Evolutionary conservation across 306 rosid species (phyloP).

Genomic region (Castanea sativa): DNA sequence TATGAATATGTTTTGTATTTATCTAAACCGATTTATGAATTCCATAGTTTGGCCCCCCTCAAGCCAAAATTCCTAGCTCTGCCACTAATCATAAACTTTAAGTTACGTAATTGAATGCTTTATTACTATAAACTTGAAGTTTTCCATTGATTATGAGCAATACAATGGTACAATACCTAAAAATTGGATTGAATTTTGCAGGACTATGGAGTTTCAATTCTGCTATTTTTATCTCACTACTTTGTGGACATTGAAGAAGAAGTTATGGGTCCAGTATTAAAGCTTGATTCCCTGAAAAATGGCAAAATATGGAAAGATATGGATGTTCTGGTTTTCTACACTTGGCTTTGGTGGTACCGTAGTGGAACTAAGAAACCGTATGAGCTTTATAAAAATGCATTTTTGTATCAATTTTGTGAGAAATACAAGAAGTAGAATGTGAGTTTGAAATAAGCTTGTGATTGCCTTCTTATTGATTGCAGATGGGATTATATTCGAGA

Average conservation of each 20-base stretch:
- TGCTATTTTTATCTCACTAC: constrained; percentile 26
- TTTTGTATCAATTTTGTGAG: background rate
- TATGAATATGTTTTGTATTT: too few relatives aligned
- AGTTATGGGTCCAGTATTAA: constrained; percentile 47
- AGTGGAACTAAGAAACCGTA: constrained; percentile 61
- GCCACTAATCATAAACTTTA: too few relatives aligned
- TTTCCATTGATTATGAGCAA: too few relatives aligned
- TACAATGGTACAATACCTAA: background rate
- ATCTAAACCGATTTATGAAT: too few relatives aligned
- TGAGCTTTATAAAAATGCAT: constrained; percentile 2
- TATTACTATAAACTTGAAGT: too few relatives aligned
- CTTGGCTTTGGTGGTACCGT: constrained; percentile 90
- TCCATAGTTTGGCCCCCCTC: too few relatives aligned
- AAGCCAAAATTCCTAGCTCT: too few relatives aligned
- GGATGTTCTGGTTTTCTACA: constrained; percentile 50
- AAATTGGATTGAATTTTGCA: background rate
- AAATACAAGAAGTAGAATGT: background rate
- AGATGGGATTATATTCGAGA: constrained; percentile 25
- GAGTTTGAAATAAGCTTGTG: background rate
- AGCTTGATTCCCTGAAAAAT: constrained; percentile 50
- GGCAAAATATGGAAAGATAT: too few relatives aligned
- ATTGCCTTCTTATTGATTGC: constrained; percentile 2
- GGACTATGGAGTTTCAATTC: constrained; percentile 7
- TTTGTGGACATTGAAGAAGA: constrained; percentile 66
- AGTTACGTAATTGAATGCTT: too few relatives aligned